Conservation (phyloP, 164 flowering plant genomes). For the Hamamelis virginiana region DNA sequence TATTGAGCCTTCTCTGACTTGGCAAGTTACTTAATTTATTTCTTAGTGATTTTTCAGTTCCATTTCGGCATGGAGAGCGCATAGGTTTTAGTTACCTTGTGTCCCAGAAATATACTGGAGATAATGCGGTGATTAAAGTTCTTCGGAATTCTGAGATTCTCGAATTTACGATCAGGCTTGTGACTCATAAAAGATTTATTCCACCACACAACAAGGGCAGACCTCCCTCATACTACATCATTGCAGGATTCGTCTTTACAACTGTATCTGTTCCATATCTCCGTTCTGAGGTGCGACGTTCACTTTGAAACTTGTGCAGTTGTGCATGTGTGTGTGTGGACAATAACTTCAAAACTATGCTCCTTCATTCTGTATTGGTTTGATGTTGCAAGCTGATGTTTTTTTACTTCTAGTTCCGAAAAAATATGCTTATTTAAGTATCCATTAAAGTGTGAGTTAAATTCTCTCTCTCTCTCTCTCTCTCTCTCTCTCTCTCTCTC, state of each 20-base stretch:
- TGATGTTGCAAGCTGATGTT: too few species aligned
- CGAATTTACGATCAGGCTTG: constrained; percentile 58
- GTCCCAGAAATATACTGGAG: constrained; percentile 93
- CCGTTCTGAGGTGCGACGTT: constrained; percentile 72
- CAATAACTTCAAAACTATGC: too few species aligned
- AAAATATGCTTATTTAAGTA: too few species aligned
- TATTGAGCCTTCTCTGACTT: not conserved
- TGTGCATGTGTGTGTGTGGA: not conserved
- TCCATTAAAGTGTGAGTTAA: too few species aligned
- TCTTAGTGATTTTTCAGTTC: constrained; percentile 47
- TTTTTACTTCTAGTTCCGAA: too few species aligned
- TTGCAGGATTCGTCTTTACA: constrained; percentile 85
- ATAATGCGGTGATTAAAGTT: constrained; percentile 66
- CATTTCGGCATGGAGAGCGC: constrained; percentile 96
- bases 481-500: too few species aligned
- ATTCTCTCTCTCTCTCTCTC: too few species aligned
- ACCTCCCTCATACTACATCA: constrained; percentile 86
- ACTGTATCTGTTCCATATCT: constrained; percentile 86
- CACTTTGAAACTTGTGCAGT: not conserved
- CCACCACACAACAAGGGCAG: constrained; percentile 74
- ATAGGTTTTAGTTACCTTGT: constrained; percentile 96
- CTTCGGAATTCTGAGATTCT: constrained; percentile 60
- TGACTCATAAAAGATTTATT: constrained; percentile 60
- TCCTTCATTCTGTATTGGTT: too few species aligned
- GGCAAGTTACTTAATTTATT: not conserved